Evolutionary conservation across 805 yeast genomes (phyloP), one percentile per base, ranked within the genome.

Genomic region (Lipomyces spencermartinsiae): DNA sequence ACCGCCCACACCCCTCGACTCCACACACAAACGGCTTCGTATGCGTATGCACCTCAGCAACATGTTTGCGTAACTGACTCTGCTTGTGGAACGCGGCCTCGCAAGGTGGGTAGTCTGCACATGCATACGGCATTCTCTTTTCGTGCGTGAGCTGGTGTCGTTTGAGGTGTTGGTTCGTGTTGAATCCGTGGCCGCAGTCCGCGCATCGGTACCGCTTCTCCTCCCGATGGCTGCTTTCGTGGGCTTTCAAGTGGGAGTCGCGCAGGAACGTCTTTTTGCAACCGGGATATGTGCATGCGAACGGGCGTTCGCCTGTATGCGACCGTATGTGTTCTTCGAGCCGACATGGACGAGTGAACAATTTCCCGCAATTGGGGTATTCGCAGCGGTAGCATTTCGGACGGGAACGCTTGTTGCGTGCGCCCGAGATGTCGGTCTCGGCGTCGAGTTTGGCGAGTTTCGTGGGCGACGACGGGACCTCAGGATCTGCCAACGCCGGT

Each of bases 121-220:
- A 92, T 31, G 71, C 68, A 74, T 88, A 89, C 0, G 72, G 71
- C 59, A 55, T 64, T 43, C 92, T 85, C 71, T 84, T 83, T 3
- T 87, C 86, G 76, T 95, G 98, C 1, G 97, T 89, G 51, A 85
- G 83, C 78, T 89, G 92, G 77, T 95, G 99, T 63, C 97, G 83
- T 69, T 84, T 86, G 65, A 92, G 81, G 75, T 93, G 98, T 79
- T 95, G 98, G 62, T 77, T 77, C 0, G 97, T 84, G 62, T 88
- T 89, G 62, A 91, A 89, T 2, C 97, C 97, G 77, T 92, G 93
- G 0, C 89, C 88, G 76, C 99, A 95, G 0, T 80, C 82, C 1
- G 81, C 70, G 76, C 92, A 86, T 43, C n/a, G 33, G 56, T 71
- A 71, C 35, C 73, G 65, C 34, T 57, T 65, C 31, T 67, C 73